Conservation (phyloP, 805 yeast species). For the Yarrowia hollandica region DNA sequence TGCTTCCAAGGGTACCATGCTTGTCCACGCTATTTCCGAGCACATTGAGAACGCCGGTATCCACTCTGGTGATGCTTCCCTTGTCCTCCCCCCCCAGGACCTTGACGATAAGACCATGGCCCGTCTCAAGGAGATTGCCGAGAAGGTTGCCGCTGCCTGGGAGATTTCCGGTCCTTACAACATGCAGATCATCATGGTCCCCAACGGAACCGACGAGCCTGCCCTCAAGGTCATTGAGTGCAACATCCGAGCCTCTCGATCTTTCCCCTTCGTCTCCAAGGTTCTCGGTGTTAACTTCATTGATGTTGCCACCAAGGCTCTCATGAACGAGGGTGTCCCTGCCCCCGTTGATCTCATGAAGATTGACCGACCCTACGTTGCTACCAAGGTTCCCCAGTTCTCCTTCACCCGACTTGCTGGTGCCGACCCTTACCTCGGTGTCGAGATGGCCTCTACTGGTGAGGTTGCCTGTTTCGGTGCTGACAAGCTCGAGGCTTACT, state of each 20-base stretch:
- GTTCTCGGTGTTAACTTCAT: slow-evolving; percentile 93
- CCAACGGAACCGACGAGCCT: slow-evolving; percentile 56
- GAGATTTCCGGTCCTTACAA: slow-evolving; percentile 97
- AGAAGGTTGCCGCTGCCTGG: slow-evolving; percentile 91
- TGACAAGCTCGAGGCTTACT: slow-evolving; percentile 85
- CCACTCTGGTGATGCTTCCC: slow-evolving; percentile 98
- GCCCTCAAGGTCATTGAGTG: slow-evolving; percentile 95
- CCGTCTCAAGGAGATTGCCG: slow-evolving; percentile 84
- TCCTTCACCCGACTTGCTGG: slow-evolving; percentile 98
- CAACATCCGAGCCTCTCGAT: slow-evolving; percentile 97
- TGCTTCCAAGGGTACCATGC: slow-evolving; percentile 80
- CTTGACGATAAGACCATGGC: slow-evolving; percentile 64
- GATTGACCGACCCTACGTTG: slow-evolving; percentile 74
- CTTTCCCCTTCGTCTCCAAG: slow-evolving; percentile 98
- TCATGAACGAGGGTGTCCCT: slow-evolving; percentile 68
- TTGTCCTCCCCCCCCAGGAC: slow-evolving; percentile 87
- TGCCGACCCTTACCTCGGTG: slow-evolving; percentile 98
- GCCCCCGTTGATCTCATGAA: slow-evolving; percentile 82
- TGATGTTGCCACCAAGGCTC: slow-evolving; percentile 88
- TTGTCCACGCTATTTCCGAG: slow-evolving; percentile 95
- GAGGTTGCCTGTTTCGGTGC: slow-evolving; percentile 97
- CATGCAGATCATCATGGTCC: slow-evolving; percentile 91
- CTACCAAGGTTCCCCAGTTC: slow-evolving; percentile 97
- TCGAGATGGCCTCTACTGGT: slow-evolving; percentile 99
- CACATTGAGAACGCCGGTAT: slow-evolving; percentile 99